Base-by-base conservation (phyloP, 2,329 filamentous ascomycete genomes). In the Aspergillus tanneri region DNA sequence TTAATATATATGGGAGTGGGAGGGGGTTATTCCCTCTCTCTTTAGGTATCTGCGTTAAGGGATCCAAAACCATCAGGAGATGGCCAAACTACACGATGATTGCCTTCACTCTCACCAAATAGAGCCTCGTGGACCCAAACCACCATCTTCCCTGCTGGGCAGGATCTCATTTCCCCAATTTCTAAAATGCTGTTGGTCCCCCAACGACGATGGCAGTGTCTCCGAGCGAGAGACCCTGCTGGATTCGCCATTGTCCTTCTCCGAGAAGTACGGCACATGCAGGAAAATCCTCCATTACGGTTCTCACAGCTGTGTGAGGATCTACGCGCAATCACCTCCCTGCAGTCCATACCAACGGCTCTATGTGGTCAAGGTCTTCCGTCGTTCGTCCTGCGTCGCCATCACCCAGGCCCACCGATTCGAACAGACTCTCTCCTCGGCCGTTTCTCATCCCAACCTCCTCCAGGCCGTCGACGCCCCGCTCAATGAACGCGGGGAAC, bases 331-430 rank as follows among this genome's bases (percentile, higher is more conserved):
- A 43, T 3, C 22, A 35, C 24, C 22, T 32, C 30, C 37, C 3
- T 7, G 39, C 4, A 19, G 9, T 3, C 19, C 25, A 6, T 24
- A 21, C 41, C 48, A 39, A 7, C 58, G 53, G 11, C 44, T 61
- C 1, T 36, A 59, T 22, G 63, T 62, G 2, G 40, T 67, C 48
- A 67, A 67, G 35, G 52, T 66, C 11, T 65, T 65, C 39, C 54
- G 61, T 18, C 56, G 46, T 18, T 53, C 57, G 7, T 57, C 57
- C 28, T 19, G 45, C 24, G 8, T 46, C 24, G 23, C 47, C 42
- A 23, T 52, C 49, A 5, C 9, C 12, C 23, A 22, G 46, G 19
- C 35, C 41, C 25, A 52, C 52, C 25, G 25, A 41, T 45, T 52
- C 22, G 52, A 55, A 44, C 43, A 47, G 49, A 27, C 37, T 49